Base-by-base conservation (phyloP, 1,284 basidiomycete species). In the Austroboletus sp. region DNA sequence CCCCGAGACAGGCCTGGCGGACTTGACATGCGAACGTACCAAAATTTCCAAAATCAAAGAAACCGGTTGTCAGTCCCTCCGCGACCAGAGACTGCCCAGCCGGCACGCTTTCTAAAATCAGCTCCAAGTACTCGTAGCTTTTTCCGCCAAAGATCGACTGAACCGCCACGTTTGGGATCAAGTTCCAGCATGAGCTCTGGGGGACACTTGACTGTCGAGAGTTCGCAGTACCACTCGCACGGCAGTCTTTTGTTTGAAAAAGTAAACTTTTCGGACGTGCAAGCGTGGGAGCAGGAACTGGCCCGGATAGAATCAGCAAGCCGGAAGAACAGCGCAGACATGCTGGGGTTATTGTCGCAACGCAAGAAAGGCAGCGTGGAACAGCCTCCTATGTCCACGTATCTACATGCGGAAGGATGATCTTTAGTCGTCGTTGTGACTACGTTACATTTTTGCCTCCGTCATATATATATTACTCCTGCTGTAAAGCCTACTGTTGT, bases 251-350 rank as follows among this genome's bases (percentile, higher is more conserved):
- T 56, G 34, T 52, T 55, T n/a, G 60, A 61, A 37, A 50, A 46
- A 19, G 65, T 65, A 19, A 68, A 69, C 40, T 55, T 59, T 25
- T 48, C 54, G 29, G 59, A 76, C 21, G 72, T 83, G 54, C 70
- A 72, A 48, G 85, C 80, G 51, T 88, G 85, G 85, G 85, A 88
- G 64, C 76, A 79, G 58, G 84, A 88, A 68, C 72, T 87, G 38
- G 76, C 72, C 51, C 73, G 76, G 50, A 85, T 88, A 55, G 85
- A 87, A 66, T 66, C 69, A 54, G 70, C 69, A 57, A 83, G 80
- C 56, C 72, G 78, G 46, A 70, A 75, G 54, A 78, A 73, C 47
- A 85, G 79, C 45, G 65, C 59, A 46, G 74, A 77, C 58, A 71
- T 83, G 68, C 65, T 80, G 38, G 76, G 77, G n/a, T 74, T 78